Percentiles rank a stretch among this genome's conserved stretches.
These are phyloP conservation scores for Erodium moschatum DNA, from an alignment of 441 rosid genomes.

Conservation along the genomic window DNA sequence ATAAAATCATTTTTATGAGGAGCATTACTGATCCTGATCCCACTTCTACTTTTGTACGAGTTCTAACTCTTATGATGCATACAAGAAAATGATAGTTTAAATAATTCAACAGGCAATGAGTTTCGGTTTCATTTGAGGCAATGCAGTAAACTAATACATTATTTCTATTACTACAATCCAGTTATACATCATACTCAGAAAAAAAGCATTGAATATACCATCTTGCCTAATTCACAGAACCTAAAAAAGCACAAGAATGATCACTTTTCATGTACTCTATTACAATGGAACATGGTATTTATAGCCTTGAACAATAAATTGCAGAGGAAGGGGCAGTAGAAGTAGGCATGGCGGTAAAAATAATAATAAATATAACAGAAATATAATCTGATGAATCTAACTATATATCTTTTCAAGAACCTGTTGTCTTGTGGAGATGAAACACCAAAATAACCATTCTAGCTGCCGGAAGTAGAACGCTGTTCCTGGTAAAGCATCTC, in stretches of 20 bases:
- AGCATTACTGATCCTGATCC: background rate
- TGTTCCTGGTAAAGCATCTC: background rate
- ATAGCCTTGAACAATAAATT: background rate
- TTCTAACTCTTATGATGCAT: background rate
- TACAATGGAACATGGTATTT: background rate
- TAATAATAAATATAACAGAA: background rate
- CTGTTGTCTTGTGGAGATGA: background rate
- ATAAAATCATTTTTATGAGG: background rate
- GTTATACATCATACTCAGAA: background rate
- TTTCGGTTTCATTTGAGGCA: constrained; percentile 2
- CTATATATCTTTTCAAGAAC: background rate
- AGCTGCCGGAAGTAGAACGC: background rate
- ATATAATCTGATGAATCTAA: background rate
- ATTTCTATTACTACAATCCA: background rate
- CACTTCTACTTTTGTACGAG: background rate
- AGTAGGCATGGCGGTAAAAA: too few relatives aligned
- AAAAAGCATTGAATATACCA: background rate
- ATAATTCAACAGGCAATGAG: constrained; percentile 2
- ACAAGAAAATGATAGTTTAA: background rate
- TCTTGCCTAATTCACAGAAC: background rate
- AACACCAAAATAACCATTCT: background rate
- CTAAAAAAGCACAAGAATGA: background rate
- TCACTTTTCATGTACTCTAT: background rate
- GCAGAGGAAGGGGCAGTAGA: background rate
- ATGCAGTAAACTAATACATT: background rate